Percentiles rank a stretch among this genome's conserved stretches.
Evolutionary conservation across 2,329 filamentous ascomycete species (phyloP).

Genomic region (Chaetomiaceae sp.): DNA sequence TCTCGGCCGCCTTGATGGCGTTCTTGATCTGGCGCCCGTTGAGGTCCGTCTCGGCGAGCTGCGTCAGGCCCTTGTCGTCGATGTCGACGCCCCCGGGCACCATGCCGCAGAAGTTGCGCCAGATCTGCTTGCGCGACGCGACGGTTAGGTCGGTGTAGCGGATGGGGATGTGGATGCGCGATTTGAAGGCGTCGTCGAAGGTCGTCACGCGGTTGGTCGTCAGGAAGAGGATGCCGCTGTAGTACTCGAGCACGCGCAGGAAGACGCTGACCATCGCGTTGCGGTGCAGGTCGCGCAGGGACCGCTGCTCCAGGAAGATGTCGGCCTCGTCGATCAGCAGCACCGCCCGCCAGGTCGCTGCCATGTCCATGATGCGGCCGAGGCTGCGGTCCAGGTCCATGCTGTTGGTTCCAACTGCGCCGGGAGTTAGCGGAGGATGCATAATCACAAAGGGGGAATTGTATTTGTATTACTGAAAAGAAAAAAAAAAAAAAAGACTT

Average conservation of each 20-base stretch:
- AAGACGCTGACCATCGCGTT: constrained; percentile 37
- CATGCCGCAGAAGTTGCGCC: constrained; percentile 28
- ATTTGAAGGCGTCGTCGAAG: constrained; percentile 36
- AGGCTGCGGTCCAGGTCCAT: constrained; percentile 19
- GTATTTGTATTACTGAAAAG: neutral
- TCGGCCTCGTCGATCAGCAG: constrained; percentile 38
- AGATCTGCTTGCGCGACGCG: constrained; percentile 27
- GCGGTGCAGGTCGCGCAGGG: constrained; percentile 30
- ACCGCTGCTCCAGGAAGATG: constrained; percentile 34
- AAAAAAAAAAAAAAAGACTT: neutral
- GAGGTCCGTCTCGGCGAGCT: constrained; percentile 32
- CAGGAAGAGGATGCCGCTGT: constrained; percentile 34
- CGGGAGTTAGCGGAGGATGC: neutral
- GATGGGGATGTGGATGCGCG: constrained; percentile 32
- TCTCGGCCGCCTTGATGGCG: constrained; percentile 27
- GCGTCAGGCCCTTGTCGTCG: constrained; percentile 22
- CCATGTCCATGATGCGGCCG: constrained; percentile 22
- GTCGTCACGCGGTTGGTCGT: constrained; percentile 34
- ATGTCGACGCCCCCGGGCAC: constrained; percentile 25
- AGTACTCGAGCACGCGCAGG: constrained; percentile 34
- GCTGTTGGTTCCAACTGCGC: constrained; percentile 29
- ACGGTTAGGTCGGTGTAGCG: constrained; percentile 29
- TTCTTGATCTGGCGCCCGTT: constrained; percentile 40
- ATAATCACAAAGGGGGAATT: too few relatives aligned
- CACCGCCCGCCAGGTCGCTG: constrained; percentile 29